These are phyloP conservation scores for Cryphonectria japonica DNA, from an alignment of 2,329 filamentous ascomycete genomes.

Conservation along the genomic window DNA sequence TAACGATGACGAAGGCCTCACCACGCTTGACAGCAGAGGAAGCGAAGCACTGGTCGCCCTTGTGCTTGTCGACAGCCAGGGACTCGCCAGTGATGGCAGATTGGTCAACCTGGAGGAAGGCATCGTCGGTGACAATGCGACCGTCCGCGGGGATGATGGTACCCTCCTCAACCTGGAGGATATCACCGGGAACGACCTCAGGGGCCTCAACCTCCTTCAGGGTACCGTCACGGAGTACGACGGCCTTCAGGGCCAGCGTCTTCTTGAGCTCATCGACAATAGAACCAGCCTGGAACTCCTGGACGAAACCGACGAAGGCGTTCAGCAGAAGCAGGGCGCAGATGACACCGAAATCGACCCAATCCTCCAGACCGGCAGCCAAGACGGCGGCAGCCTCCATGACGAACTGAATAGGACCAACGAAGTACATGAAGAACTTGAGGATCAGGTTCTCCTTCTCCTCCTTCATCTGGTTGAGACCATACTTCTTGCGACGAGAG, in stretches of 20 bases:
- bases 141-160: conserved; percentile 91
- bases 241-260: conserved; percentile 84
- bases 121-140: conserved; percentile 79
- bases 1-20: conserved; percentile 81
- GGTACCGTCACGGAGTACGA: conserved; percentile 79
- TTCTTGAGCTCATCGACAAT: conserved; percentile 93
- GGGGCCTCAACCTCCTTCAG: conserved; percentile 80
- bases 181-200: conserved; percentile 87
- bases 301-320: conserved; percentile 82
- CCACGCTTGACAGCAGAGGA: conserved; percentile 91
- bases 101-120: conserved; percentile 89
- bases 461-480: conserved; percentile 89
- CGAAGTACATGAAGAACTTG: conserved; percentile 82
- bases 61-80: conserved; percentile 86
- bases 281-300: conserved; percentile 87
- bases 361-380: conserved; percentile 82
- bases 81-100: conserved; percentile 92
- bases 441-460: conserved; percentile 83
- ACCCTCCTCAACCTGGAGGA: conserved; percentile 88
- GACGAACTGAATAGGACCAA: conserved; percentile 90
- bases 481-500: conserved; percentile 69
- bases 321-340: conserved; percentile 83
- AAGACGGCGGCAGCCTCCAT: conserved; percentile 62
- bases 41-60: conserved; percentile 78
- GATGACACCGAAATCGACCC: conserved; percentile 94